Evolutionary conservation across 2,329 filamentous ascomycete species (phyloP).

Genomic region (Penicillium verrucosum): DNA sequence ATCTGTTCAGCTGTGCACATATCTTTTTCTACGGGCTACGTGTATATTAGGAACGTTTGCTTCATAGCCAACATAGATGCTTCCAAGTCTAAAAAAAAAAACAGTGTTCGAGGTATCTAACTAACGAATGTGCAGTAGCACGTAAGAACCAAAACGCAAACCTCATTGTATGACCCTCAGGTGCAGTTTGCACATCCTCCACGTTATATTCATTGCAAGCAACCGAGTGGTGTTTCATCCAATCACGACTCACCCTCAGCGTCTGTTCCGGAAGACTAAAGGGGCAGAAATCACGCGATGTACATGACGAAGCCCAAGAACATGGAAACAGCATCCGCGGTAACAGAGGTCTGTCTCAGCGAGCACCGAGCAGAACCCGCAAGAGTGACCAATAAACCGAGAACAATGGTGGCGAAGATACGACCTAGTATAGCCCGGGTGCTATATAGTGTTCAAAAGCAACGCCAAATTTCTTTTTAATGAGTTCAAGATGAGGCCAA

Average conservation of each 20-base stretch:
- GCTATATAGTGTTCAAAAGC: neutral
- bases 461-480: neutral
- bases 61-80: neutral
- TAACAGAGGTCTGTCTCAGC: too few species aligned
- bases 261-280: too few species aligned
- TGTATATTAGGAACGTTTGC: constrained; percentile 1
- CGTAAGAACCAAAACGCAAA: neutral
- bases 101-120: neutral
- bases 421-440: neutral
- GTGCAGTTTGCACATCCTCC: neutral
- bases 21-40: neutral
- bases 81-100: neutral
- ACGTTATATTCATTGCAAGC: neutral
- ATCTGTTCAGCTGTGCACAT: neutral
- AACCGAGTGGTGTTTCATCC: too few species aligned
- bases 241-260: too few species aligned
- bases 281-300: too few species aligned
- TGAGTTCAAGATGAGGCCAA: too few species aligned
- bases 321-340: too few species aligned
- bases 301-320: too few species aligned
- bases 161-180: neutral
- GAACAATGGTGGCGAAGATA: too few species aligned
- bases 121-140: neutral
- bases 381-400: too few species aligned
- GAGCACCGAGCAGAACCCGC: too few species aligned